These are phyloP conservation scores for Chrysoporthe austroafricana DNA, from an alignment of 2,329 filamentous ascomycete species.

Conservation along the genomic window DNA sequence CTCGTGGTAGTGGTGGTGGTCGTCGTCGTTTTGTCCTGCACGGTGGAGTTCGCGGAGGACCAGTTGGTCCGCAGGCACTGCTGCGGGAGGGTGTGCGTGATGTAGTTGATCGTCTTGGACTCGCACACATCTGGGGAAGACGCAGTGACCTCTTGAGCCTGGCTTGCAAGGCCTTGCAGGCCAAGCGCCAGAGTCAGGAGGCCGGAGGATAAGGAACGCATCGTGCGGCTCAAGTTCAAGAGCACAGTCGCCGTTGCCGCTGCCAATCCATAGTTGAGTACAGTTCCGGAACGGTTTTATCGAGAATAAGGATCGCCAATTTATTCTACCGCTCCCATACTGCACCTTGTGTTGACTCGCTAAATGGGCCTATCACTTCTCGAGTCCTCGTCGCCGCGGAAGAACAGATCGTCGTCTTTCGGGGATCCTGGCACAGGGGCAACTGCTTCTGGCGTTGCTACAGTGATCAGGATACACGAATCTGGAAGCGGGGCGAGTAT, in stretches of 20 bases:
- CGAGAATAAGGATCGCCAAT: not conserved
- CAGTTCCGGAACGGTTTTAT: constrained; percentile 5
- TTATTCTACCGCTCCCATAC: too few relatives aligned
- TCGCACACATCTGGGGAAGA: constrained; percentile 48
- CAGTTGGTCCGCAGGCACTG: constrained; percentile 73
- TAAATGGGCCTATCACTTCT: not conserved
- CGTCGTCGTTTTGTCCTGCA: constrained; percentile 28
- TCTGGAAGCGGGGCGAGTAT: not conserved
- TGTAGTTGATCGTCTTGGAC: constrained; percentile 75
- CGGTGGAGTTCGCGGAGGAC: constrained; percentile 36
- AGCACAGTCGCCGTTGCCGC: constrained; percentile 11
- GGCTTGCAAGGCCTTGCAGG: constrained; percentile 11
- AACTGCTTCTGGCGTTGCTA: not conserved
- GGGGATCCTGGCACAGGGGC: not conserved
- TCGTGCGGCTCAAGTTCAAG: constrained; percentile 17
- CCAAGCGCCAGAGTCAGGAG: constrained; percentile 16
- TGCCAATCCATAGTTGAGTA: constrained; percentile 26
- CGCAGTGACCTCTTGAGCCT: constrained; percentile 9
- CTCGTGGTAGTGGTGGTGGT: constrained; percentile 32
- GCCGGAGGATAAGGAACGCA: constrained; percentile 21
- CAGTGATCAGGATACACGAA: not conserved
- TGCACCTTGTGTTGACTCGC: not conserved
- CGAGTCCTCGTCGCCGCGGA: not conserved
- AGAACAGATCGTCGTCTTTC: constrained; percentile 1
- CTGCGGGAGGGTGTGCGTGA: constrained; percentile 76